Evolutionary conservation across 441 rosid species (phyloP), one percentile per base, ranked within the genome.

Genomic region (Cnidoscolus chayamansa): DNA sequence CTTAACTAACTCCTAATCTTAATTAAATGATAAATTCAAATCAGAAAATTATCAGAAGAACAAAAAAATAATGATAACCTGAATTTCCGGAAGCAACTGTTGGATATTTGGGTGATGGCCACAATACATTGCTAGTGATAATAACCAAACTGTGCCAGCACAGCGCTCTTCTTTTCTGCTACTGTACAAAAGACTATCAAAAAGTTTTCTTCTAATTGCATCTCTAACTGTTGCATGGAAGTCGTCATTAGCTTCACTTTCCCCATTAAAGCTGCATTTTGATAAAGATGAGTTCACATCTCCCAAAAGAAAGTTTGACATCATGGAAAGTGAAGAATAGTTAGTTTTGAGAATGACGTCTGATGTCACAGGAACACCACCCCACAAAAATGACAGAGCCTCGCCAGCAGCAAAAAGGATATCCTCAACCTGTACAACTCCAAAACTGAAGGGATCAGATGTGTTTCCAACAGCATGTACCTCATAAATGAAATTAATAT

Each of bases 161-260:
- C 97, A 93, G 64, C 98, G 89, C 89, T 95, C 99, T 80, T 93
- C 99, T 79, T 91, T 92, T 84, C 99, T 88, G 76, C 81, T 90
- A 73, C 98, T 91, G 73, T 88, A 95, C 48, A 95, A 81, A 76
- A 95, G 99, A 78, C 67, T 82, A 79, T 95, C 92, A 77, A 95
- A 95, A 73, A 95, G 90, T 80, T 93, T 90, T 83, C 85, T 86
- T 49, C 84, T 80, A 67, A 95, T 84, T 75, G 83, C 81, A 72
- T 91, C 94, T 86, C 95, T 86, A 77, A 85, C 82, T 71, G 70
- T 63, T 58, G 75, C 80, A 75, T 65, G 92, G 72, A 80, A 84
- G 77, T 86, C 89, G 63, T 80, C 93, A 74, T 75, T 72, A 57
- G 65, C 79, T 79, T 83, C 89, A 78, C 69, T 80, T 80, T 81